Conservation (phyloP, 768 basidiomycete species). For the Nidularia sp. region DNA sequence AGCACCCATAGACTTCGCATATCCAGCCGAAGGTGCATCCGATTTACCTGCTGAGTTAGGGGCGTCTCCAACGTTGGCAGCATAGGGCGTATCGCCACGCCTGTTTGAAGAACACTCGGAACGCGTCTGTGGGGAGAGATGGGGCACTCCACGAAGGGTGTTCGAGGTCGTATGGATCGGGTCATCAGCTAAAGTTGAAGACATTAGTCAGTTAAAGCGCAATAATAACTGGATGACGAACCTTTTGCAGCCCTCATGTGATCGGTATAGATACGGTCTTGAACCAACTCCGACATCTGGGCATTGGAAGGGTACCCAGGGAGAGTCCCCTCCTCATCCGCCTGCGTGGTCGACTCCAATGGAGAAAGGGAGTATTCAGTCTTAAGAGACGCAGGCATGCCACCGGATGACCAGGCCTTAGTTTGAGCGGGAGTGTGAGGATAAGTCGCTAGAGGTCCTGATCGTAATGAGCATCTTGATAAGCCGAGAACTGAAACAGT, state of each 20-base stretch:
- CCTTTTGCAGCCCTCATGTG: slow-evolving; percentile 7
- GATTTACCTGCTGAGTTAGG: neutral
- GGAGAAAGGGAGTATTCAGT: slow-evolving; percentile 2
- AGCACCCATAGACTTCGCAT: neutral
- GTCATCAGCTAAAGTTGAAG: neutral
- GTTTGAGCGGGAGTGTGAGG: too few species aligned
- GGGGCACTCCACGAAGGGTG: neutral
- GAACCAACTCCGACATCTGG: slow-evolving; percentile 11
- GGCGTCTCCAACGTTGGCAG: neutral
- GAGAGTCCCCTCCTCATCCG: slow-evolving; percentile 6
- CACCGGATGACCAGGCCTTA: too few species aligned
- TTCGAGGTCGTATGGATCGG: neutral
- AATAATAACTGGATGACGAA: slow-evolving; percentile 5
- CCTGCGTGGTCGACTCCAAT: neutral
- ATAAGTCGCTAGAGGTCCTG: neutral
- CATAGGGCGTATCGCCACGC: neutral
- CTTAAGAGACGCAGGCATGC: neutral
- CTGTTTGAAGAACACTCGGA: neutral
- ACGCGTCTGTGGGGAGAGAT: neutral
- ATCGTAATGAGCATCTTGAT: slow-evolving; percentile 2
- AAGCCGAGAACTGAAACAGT: neutral
- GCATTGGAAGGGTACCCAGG: slow-evolving; percentile 13
- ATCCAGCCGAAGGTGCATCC: neutral
- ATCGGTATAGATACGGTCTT: slow-evolving; percentile 15
- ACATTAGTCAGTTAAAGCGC: neutral